These are phyloP conservation scores for Ustilago shanxiensis DNA, from an alignment of 1,284 basidiomycete genomes.

Conservation along the genomic window DNA sequence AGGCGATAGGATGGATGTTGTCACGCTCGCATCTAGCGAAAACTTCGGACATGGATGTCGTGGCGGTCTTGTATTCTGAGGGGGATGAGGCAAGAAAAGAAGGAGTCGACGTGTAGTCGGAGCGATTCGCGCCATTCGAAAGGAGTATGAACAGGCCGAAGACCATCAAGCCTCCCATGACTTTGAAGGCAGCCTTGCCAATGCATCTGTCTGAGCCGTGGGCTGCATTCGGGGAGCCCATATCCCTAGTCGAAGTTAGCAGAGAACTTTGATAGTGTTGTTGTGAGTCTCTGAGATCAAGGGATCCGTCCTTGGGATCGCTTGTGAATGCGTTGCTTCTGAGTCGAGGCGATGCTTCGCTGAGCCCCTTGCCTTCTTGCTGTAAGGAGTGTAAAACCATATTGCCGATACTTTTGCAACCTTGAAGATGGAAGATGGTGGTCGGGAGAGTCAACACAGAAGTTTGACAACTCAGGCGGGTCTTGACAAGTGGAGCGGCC, in stretches of 20 bases:
- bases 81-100: constrained; percentile 19
- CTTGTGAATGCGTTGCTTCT: constrained; percentile 16
- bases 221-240: neutral
- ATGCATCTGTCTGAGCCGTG: neutral
- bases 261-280: neutral
- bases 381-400: neutral
- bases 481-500: too few relatives aligned
- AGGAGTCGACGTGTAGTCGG: constrained; percentile 6
- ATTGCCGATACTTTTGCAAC: neutral
- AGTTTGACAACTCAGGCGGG: neutral
- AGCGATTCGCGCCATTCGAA: constrained; percentile 6
- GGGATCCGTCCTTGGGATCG: neutral
- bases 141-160: constrained; percentile 28
- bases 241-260: neutral
- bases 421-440: neutral
- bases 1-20: constrained; percentile 29
- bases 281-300: neutral
- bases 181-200: constrained; percentile 8
- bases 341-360: constrained; percentile 7
- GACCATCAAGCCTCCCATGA: constrained; percentile 12
- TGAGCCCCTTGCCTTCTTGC: neutral
- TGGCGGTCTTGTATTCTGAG: constrained; percentile 8
- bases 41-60: constrained; percentile 11
- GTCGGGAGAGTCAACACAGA: neutral
- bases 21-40: constrained; percentile 8